A percentile compares a stretch with the other conserved stretches of the same genome.
Evolutionary conservation across 2,329 filamentous ascomycete species (phyloP).

Genomic region (Hypocreales sp.): DNA sequence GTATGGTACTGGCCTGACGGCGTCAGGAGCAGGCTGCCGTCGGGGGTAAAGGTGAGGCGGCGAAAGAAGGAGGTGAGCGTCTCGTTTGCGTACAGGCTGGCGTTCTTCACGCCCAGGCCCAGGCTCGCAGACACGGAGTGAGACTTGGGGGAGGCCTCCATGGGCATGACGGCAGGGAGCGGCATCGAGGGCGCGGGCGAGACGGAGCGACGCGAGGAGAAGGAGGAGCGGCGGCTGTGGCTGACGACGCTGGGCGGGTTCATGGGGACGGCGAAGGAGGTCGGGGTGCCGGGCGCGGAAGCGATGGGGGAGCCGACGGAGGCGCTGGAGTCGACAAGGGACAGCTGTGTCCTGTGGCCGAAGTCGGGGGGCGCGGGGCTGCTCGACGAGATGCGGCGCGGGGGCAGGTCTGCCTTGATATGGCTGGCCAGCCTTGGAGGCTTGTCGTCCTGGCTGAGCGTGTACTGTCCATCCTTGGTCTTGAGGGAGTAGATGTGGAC

Average conservation of each 20-base stretch:
- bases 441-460: conserved; percentile 49
- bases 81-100: conserved; percentile 89
- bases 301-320: conserved; percentile 68
- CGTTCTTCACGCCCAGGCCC: conserved; percentile 58
- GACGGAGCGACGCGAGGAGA: conserved; percentile 72
- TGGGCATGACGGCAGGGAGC: conserved; percentile 85
- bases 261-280: conserved; percentile 82
- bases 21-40: conserved; percentile 85
- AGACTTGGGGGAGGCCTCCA: conserved; percentile 77
- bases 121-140: conserved; percentile 35
- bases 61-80: conserved; percentile 95
- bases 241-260: conserved; percentile 82
- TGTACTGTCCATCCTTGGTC: conserved; percentile 92
- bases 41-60: conserved; percentile 82
- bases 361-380: conserved; percentile 86
- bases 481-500: conserved; percentile 95
- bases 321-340: conserved; percentile 32
- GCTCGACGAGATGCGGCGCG: conserved; percentile 74
- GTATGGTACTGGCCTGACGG: conserved; percentile 92
- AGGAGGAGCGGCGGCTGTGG: conserved; percentile 88
- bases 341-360: conserved; percentile 48
- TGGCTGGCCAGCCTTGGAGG: conserved; percentile 70
- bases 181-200: conserved; percentile 91
- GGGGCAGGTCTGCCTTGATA: conserved; percentile 75
- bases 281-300: conserved; percentile 87